Conservation (phyloP, 441 rosid genomes). For the Brassica hybrid region DNA sequence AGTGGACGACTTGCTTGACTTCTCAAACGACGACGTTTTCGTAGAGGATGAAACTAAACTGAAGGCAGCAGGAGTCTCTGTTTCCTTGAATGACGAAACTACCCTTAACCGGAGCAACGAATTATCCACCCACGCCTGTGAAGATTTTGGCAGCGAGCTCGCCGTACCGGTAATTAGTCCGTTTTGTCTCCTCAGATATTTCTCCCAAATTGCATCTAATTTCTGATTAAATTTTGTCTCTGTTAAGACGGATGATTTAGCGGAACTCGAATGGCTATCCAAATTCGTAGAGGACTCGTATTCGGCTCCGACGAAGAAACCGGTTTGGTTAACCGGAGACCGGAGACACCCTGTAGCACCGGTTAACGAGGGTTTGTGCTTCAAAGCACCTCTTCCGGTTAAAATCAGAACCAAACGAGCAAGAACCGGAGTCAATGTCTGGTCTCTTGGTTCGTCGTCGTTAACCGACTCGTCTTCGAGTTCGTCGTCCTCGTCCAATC, state of each 20-base stretch:
- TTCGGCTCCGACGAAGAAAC: slow-evolving; percentile 46
- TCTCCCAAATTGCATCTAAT: background rate
- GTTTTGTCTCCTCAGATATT: background rate
- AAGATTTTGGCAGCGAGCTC: slow-evolving; percentile 27
- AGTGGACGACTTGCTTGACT: slow-evolving; percentile 41
- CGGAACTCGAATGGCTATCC: slow-evolving; percentile 84
- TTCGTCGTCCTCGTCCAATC: slow-evolving; percentile 23
- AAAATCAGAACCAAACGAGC: slow-evolving; percentile 21
- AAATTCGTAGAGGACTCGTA: slow-evolving; percentile 85
- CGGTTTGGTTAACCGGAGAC: slow-evolving; percentile 48
- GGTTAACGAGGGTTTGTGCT: slow-evolving; percentile 40
- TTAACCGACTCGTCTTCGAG: slow-evolving; percentile 28
- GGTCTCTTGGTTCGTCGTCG: slow-evolving; percentile 29
- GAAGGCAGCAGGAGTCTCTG: background rate
- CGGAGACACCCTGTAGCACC: slow-evolving; percentile 41
- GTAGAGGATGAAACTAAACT: slow-evolving; percentile 29
- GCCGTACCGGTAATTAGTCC: slow-evolving; percentile 32
- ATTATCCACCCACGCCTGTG: slow-evolving; percentile 10
- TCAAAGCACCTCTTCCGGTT: slow-evolving; percentile 33
- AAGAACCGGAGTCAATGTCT: slow-evolving; percentile 20
- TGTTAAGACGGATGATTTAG: slow-evolving; percentile 75
- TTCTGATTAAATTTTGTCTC: slow-evolving; percentile 10
- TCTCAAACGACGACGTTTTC: slow-evolving; percentile 39
- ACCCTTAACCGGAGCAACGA: slow-evolving; percentile 24
- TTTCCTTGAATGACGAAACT: slow-evolving; percentile 11